Evolutionary conservation across 768 basidiomycete genomes (phyloP).

Genomic region (Termitomyces sp.): DNA sequence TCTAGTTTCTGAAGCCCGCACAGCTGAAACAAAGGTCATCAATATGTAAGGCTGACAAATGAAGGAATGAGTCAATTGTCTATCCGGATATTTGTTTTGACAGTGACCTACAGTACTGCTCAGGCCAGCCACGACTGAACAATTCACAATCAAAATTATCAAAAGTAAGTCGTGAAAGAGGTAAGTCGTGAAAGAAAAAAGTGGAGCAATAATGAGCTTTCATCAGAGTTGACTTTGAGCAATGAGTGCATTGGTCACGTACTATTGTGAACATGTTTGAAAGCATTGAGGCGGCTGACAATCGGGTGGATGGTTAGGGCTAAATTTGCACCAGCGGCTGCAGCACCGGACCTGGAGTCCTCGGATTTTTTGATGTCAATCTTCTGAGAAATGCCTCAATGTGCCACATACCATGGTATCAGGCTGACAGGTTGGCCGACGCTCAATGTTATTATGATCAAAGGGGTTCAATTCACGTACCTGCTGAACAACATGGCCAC

Average conservation of each 20-base stretch:
- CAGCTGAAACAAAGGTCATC: conserved; percentile 36
- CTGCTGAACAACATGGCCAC: background rate
- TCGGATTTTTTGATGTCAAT: background rate
- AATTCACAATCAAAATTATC: background rate
- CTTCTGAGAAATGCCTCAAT: background rate
- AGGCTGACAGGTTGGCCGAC: background rate
- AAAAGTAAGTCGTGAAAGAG: background rate
- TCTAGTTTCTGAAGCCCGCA: background rate
- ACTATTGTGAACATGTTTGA: conserved; percentile 41
- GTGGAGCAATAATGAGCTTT: background rate
- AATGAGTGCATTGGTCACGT: conserved; percentile 12
- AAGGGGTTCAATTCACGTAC: background rate
- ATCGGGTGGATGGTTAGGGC: conserved; percentile 40
- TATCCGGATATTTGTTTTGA: background rate
- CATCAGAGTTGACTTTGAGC: background rate
- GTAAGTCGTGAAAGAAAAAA: background rate
- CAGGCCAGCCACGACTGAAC: conserved; percentile 35
- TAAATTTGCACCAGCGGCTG: conserved; percentile 42
- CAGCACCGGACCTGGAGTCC: background rate
- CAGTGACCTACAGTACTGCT: conserved; percentile 36
- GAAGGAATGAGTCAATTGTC: background rate
- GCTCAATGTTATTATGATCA: background rate
- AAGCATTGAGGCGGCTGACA: conserved; percentile 41
- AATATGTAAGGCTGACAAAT: conserved; percentile 33
- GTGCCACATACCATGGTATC: background rate